Evolutionary conservation across 176 grass and related monocot genomes (phyloP), one percentile per base, ranked within the genome.

Genomic region (Cenchrus americanus): DNA sequence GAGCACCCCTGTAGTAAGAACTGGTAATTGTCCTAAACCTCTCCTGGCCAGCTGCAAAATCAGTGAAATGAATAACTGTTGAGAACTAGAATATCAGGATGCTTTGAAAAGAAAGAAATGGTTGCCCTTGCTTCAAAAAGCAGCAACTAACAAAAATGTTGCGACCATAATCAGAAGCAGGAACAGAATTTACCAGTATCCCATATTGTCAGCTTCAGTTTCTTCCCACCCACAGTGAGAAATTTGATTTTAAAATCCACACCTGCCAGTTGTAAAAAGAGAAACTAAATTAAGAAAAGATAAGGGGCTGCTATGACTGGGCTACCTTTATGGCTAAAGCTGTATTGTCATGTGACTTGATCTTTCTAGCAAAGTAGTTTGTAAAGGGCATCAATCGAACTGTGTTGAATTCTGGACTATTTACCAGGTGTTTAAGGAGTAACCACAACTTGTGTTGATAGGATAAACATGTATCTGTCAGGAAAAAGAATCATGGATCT

Each of bases 181-280:
- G 24, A 11, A 60, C 10, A 11, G 6, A 74, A 62, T 80, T 84
- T 80, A 94, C 96, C 96, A 34, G 96, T 99, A 71, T 99, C 96
- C 96, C 96, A 99, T 86, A 99, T 99, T 80, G 96, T 96, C 8
- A 96, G 88, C 83, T 99, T 99, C 62, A 99, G 61, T 81, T 92
- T 99, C 83, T 94, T 96, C 11, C 82, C 93, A 66, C 80, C 77
- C 58, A 96, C 83, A 81, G 65, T 88, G 58, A 99, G 93, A 73
- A 87, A 83, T 82, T 94, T 99, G 79, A 96, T 99, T 87, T 99
- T 94, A 84, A 99, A 96, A 89, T 99, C 96, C 48, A 96, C 91
- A 52, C 96, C 96, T 98, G 69, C 41, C 14, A 83, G 88, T 37
- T 42, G 18, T 11, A 26, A 23, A 70, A 63, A 22, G 7, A 61